phyloP scores from a whole-genome alignment of 2,329 filamentous ascomycete species.

The Ilyonectria destructans region DNA sequence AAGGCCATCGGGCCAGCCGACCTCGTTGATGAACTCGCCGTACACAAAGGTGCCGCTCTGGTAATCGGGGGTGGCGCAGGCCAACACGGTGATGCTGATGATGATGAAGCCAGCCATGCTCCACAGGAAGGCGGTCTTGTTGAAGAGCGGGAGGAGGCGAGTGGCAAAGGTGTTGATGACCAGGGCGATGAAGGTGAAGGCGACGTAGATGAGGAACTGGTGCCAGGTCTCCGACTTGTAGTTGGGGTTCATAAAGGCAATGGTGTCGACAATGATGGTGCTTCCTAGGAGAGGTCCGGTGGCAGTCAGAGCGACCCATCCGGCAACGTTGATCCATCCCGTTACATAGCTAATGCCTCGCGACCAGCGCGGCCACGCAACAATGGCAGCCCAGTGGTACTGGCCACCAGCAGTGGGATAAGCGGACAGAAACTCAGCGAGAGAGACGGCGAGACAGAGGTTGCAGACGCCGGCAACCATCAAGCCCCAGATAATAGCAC shows the following conservation, averaged over 20 bases:
- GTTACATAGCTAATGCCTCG: constrained; percentile 79
- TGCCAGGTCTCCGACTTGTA: constrained; percentile 77
- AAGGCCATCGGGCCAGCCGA: constrained; percentile 79
- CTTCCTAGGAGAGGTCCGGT: constrained; percentile 79
- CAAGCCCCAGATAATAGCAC: constrained; percentile 82
- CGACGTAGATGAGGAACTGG: constrained; percentile 82
- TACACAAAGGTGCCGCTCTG: constrained; percentile 78
- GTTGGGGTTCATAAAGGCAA: constrained; percentile 72
- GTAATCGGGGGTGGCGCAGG: constrained; percentile 77
- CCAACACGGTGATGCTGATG: constrained; percentile 79
- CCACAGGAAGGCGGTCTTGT: constrained; percentile 81
- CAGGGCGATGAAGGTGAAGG: constrained; percentile 73
- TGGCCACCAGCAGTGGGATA: constrained; percentile 74
- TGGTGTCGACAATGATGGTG: constrained; percentile 77
- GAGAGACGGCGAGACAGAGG: constrained; percentile 76
- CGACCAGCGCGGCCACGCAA: constrained; percentile 74
- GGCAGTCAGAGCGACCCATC: constrained; percentile 80
- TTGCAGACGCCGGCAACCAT: constrained; percentile 77
- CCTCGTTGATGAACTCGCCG: constrained; percentile 77
- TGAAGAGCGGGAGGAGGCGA: constrained; percentile 73
- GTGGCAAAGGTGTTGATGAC: constrained; percentile 76
- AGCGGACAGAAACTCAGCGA: constrained; percentile 81
- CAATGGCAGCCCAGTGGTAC: constrained; percentile 81
- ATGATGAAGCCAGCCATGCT: constrained; percentile 78
- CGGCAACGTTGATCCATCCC: constrained; percentile 82